Percentiles rank a stretch among this genome's conserved stretches.
phyloP scores from a whole-genome alignment of 1,139 yeast species.

The Lodderomyces pseudojiufengensis region DNA sequence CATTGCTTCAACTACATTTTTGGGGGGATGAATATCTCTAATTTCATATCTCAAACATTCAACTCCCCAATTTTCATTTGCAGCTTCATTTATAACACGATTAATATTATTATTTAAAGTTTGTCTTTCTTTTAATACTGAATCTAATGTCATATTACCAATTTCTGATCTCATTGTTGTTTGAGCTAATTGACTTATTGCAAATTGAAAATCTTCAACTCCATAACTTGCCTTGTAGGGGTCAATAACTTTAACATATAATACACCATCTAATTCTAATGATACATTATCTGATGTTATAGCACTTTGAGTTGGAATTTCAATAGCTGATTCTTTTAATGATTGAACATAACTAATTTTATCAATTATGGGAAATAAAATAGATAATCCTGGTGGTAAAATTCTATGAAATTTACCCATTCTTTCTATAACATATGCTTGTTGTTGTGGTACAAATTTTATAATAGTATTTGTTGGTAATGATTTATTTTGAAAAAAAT shows the following conservation, averaged over 20 bases:
- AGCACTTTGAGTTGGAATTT: conserved; percentile 80
- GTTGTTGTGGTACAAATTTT: conserved; percentile 84
- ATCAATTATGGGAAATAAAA: conserved; percentile 69
- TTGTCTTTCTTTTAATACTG: conserved; percentile 74
- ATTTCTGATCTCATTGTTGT: conserved; percentile 90
- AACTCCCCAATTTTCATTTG: conserved; percentile 78
- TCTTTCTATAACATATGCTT: conserved; percentile 88
- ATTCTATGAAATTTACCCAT: conserved; percentile 83
- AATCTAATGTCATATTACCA: conserved; percentile 76
- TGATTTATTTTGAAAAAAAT: conserved; percentile 63
- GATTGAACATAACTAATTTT: conserved; percentile 78
- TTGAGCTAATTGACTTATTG: conserved; percentile 81
- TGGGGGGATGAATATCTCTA: conserved; percentile 85
- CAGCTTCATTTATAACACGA: conserved; percentile 78
- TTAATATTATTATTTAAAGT: conserved; percentile 70
- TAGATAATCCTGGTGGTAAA: conserved; percentile 73
- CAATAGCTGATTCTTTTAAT: conserved; percentile 77
- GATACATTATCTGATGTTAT: conserved; percentile 86
- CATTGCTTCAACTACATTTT: conserved; percentile 85
- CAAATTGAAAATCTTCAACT: conserved; percentile 84
- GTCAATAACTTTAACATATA: conserved; percentile 73
- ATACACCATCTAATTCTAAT: conserved; percentile 78
- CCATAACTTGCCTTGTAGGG: conserved; percentile 87
- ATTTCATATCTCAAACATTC: conserved; percentile 82
- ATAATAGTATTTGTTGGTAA: conserved; percentile 73